These are phyloP conservation scores for Amborella trichopoda DNA, from an alignment of 164 flowering plant genomes.

Conservation along the genomic window DNA sequence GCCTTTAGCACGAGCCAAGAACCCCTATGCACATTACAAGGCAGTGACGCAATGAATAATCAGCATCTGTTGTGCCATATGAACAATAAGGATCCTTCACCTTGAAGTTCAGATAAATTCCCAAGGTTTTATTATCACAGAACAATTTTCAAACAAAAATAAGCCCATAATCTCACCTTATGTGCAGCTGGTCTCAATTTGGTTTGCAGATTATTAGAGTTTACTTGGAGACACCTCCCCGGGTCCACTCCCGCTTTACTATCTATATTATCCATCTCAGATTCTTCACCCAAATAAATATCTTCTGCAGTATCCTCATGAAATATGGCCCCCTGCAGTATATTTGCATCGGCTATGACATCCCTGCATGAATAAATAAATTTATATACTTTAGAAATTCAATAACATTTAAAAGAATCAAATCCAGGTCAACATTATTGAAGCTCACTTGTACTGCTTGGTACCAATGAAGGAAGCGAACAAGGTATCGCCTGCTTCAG, in stretches of 20 bases:
- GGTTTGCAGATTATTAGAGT: conserved; percentile 28
- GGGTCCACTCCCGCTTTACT: conserved; percentile 16
- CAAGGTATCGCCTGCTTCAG: conserved; percentile 95
- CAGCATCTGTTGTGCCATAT: background rate
- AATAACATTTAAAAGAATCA: background rate
- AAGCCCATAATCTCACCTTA: conserved; percentile 31
- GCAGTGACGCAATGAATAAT: background rate
- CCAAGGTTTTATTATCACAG: background rate
- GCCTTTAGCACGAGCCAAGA: conserved; percentile 97
- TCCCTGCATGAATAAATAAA: conserved; percentile 38
- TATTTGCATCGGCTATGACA: conserved; percentile 83
- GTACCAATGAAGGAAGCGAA: conserved; percentile 98
- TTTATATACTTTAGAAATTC: background rate
- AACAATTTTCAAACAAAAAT: background rate
- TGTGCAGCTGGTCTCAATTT: conserved; percentile 87
- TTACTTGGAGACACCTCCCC: conserved; percentile 28
- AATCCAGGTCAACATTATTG: background rate
- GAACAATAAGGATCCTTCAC: background rate
- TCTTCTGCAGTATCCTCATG: conserved; percentile 63
- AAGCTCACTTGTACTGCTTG: conserved; percentile 81
- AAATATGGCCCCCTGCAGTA: conserved; percentile 92
- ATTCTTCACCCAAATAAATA: conserved; percentile 22
- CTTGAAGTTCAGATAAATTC: background rate
- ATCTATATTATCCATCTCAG: conserved; percentile 24
- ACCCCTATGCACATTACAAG: no score